Evolutionary conservation across 768 basidiomycete genomes (phyloP).

Genomic region (Zangia roseola): DNA sequence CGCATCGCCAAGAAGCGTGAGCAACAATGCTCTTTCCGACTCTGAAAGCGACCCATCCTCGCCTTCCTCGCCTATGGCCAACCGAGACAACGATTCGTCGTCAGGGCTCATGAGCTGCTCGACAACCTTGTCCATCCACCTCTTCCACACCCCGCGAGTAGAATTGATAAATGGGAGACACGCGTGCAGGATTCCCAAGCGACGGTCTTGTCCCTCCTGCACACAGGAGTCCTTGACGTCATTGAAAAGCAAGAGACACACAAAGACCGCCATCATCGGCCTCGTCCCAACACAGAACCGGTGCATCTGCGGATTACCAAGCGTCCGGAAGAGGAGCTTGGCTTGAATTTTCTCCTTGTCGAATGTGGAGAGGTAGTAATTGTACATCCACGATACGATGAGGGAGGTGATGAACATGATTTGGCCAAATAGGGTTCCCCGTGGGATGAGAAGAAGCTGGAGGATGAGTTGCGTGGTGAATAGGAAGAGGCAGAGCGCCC

Average conservation of each 20-base stretch:
- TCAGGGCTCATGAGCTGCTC: slow-evolving; percentile 11
- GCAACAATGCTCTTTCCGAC: slow-evolving; percentile 10
- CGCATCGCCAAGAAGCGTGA: slow-evolving; percentile 23
- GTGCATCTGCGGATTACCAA: slow-evolving; percentile 12
- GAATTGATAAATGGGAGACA: slow-evolving; percentile 16
- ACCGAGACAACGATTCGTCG: slow-evolving; percentile 7
- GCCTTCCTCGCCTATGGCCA: slow-evolving; percentile 2
- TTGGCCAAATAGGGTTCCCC: slow-evolving; percentile 32
- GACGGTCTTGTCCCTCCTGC: slow-evolving; percentile 18
- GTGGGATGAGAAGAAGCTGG: slow-evolving; percentile 34
- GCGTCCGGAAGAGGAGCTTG: slow-evolving; percentile 13
- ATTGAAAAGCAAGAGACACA: slow-evolving; percentile 17
- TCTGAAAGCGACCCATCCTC: slow-evolving; percentile 2
- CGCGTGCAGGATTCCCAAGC: slow-evolving; percentile 11
- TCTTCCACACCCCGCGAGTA: slow-evolving; percentile 19
- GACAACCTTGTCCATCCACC: slow-evolving; percentile 23
- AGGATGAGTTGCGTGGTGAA: slow-evolving; percentile 29
- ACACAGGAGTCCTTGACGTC: slow-evolving; percentile 4
- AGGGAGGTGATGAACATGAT: slow-evolving; percentile 32
- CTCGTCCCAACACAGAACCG: slow-evolving; percentile 17
- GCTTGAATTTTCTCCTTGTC: slow-evolving; percentile 29
- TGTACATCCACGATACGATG: slow-evolving; percentile 30
- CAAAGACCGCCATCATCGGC: slow-evolving; percentile 19
- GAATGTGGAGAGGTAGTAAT: slow-evolving; percentile 30
- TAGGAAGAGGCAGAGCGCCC: slow-evolving; percentile 24